Evolutionary conservation across 2,329 filamentous ascomycete species (phyloP), one percentile per base, ranked within the genome.

Genomic region (Epichloe aotearoae): DNA sequence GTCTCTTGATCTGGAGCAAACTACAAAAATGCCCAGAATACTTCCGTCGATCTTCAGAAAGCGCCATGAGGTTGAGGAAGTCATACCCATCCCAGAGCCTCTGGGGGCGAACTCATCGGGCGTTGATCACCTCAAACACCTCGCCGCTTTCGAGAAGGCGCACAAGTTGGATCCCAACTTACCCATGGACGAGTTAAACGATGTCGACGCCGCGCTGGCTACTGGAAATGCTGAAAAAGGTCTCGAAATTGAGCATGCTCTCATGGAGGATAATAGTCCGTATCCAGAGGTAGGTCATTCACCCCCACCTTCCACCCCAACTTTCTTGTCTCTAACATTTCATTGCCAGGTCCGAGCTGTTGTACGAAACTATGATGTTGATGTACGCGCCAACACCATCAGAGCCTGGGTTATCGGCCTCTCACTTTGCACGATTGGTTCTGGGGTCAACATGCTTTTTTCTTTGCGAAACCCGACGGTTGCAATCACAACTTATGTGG

Each of bases 101-200:
- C 54, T 64, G 47, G 52, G 67, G 66, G 48, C 66, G 48, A 67
- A 69, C 50, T 62, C 66, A 40, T 67, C 67, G 19, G 66, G 69
- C 49, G 58, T 71, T 54, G 66, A 73, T 50, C 64, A 66, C 43
- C 63, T 74, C 51, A 67, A 66, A 54, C 66, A 72, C 53, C 69
- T 83, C 50, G 73, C 73, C 59, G 69, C 76, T 50, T 76, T 83
- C 59, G 76, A 80, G 59, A 73, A 74, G 58, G 72, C 76, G 53
- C 80, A 84, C 63, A 74, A 76, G 56, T 75, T 80, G 64, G 81
- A 84, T 55, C 79, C 80, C 39, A 83, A 84, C 59, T 63, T 84
- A 56, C 77, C 79, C n/a, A 69, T 82, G 53, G 77, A 82, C 54
- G 73, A 82, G 46, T 66, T 78, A 48, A 76, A 79, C 54, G 76